Conservation (phyloP, 2,329 filamentous ascomycete genomes). For the Exserohilum turcica region DNA sequence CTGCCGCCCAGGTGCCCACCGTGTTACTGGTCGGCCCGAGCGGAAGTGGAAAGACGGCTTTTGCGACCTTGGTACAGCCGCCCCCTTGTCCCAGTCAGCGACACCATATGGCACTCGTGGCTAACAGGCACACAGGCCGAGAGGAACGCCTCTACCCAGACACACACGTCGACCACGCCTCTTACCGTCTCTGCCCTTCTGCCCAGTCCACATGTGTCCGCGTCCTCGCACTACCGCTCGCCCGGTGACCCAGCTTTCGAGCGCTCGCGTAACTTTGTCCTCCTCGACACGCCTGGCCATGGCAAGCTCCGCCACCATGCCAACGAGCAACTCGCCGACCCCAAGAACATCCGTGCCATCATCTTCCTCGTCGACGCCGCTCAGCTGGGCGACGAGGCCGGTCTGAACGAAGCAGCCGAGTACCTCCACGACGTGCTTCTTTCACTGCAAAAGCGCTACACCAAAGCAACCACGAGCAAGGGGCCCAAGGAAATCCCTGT, state of each 20-base stretch:
- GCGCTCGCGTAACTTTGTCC: slow-evolving; percentile 68
- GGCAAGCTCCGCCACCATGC: slow-evolving; percentile 84
- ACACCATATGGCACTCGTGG: neutral
- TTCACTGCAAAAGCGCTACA: slow-evolving; percentile 74
- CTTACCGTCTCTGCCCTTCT: slow-evolving; percentile 65
- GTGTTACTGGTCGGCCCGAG: slow-evolving; percentile 82
- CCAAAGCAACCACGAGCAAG: slow-evolving; percentile 61
- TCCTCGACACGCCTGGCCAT: slow-evolving; percentile 92
- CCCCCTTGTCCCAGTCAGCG: neutral
- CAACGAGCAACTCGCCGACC: slow-evolving; percentile 57
- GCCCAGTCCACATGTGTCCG: slow-evolving; percentile 60
- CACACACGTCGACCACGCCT: slow-evolving; percentile 55
- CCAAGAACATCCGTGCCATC: slow-evolving; percentile 66
- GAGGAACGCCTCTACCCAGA: slow-evolving; percentile 60
- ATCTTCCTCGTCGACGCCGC: slow-evolving; percentile 91
- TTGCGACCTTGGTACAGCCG: slow-evolving; percentile 72
- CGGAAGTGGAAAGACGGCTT: slow-evolving; percentile 83
- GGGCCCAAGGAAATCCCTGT: slow-evolving; percentile 69
- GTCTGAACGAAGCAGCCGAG: slow-evolving; percentile 73
- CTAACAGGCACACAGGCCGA: slow-evolving; percentile 50
- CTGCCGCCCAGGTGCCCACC: slow-evolving; percentile 68
- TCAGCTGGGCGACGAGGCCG: slow-evolving; percentile 47
- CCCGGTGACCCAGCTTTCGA: slow-evolving; percentile 64
- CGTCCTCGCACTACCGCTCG: slow-evolving; percentile 68
- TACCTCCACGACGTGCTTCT: slow-evolving; percentile 93